Base-by-base conservation (phyloP, 2,329 filamentous ascomycete genomes). In the Pyricularia sp. region DNA sequence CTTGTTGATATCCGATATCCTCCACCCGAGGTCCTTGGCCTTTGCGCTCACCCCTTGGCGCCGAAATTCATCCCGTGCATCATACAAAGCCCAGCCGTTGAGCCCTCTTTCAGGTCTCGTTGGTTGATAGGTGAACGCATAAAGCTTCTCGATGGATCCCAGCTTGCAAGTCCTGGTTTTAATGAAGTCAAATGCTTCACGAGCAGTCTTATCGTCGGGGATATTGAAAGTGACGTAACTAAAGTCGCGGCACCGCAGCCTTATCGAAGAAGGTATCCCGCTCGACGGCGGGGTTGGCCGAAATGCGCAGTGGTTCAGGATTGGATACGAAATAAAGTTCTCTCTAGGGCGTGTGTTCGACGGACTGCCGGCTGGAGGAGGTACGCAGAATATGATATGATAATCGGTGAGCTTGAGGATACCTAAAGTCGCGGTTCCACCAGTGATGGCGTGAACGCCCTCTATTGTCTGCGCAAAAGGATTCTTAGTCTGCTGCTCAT, bases 281-380 rank as follows among this genome's bases (percentile, higher is more conserved):
- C 89, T 88, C 13, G 82, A 80, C 7, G 85, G 81, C 22, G 89
- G 88, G 61, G 88, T 86, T 31, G 91, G 89, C 66, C 91, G 86
- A 69, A 93, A 86, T 28, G 84, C 85, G 77, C 93, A 96, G 71
- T 88, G 85, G 55, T 85, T 85, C 71, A 99, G 91, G 76, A 97
- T 93, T 28, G 93, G 93, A 75, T 93, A 99, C 19, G 94, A 93
- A 65, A 97, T 91, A 90, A 93, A 99, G 73, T 90, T 85, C 90
- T 73, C 87, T 76, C 60, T 73, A 68, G 40, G 73, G 74, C 68
- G 66, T 59, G 68, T 71, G 63, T 69, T 60, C 44, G 68, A 49
- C 62, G 66, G 66, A 66, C 68, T 65, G 69, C 70, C 68, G 72
- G 73, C 61, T 72, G 76, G 62, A 71, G 72, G 57, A 2, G 77